A percentile compares a stretch with the other conserved stretches of the same genome.
phyloP scores from a whole-genome alignment of 1,284 basidiomycete genomes.

The Termitomyces sp. region DNA sequence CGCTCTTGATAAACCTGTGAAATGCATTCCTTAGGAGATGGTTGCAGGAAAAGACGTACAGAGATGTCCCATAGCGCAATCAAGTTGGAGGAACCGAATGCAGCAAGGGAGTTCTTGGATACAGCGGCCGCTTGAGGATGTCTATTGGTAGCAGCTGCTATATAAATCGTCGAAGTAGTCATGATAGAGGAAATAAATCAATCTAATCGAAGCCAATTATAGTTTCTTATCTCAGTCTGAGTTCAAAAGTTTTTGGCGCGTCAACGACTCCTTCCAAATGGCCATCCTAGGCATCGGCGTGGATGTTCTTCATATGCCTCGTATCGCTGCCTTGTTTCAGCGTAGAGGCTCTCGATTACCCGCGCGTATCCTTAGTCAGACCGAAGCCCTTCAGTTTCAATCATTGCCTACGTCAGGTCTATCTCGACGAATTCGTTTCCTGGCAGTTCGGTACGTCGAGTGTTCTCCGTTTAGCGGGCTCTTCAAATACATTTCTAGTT shows the following conservation, averaged over 20 bases:
- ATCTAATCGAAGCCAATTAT: slow-evolving; percentile 10
- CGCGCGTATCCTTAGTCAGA: slow-evolving; percentile 57
- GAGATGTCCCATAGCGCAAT: slow-evolving; percentile 76
- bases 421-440: slow-evolving; percentile 38
- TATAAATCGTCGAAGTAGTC: slow-evolving; percentile 52
- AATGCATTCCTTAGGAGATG: slow-evolving; percentile 9
- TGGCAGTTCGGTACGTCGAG: slow-evolving; percentile 61
- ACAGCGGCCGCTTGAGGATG: slow-evolving; percentile 62
- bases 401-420: slow-evolving; percentile 23
- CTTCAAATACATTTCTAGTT: slow-evolving; percentile 40
- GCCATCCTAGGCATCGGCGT: slow-evolving; percentile 72
- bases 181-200: slow-evolving; percentile 18
- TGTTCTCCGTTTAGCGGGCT: neutral
- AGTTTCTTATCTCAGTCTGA: slow-evolving; percentile 11
- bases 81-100: slow-evolving; percentile 74
- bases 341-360: slow-evolving; percentile 52
- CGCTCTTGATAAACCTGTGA: slow-evolving; percentile 35
- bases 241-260: slow-evolving; percentile 3
- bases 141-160: slow-evolving; percentile 76
- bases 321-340: slow-evolving; percentile 53
- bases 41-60: slow-evolving; percentile 26
- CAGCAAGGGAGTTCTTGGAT: slow-evolving; percentile 54
- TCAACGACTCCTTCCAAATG: slow-evolving; percentile 29
- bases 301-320: slow-evolving; percentile 69
- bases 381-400: slow-evolving; percentile 46